Evolutionary conservation across 2,329 filamentous ascomycete genomes (phyloP).

Genomic region (Trematosphaeria pertusa): DNA sequence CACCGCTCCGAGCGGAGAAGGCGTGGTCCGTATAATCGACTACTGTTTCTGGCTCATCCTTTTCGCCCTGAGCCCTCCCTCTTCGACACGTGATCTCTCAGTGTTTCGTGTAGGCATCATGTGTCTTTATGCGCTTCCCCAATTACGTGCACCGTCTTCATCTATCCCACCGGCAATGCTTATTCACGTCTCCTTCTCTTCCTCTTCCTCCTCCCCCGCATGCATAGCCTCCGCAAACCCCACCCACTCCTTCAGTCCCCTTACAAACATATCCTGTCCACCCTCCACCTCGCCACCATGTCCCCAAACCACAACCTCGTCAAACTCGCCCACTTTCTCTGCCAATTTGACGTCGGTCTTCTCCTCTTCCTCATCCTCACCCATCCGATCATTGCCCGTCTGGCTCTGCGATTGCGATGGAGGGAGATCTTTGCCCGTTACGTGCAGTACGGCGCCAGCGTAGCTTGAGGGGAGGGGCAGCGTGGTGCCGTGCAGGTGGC

Average conservation of each 20-base stretch:
- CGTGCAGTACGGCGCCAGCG: conserved; percentile 54
- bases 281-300: conserved; percentile 73
- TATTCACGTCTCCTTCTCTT: no score
- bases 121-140: no score
- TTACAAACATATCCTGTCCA: conserved; percentile 72
- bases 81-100: no score
- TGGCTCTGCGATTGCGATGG: conserved; percentile 9
- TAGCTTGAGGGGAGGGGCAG: conserved; percentile 76
- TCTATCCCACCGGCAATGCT: no score
- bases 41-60: no score
- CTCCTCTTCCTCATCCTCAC: conserved; percentile 26
- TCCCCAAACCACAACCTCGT: conserved; percentile 81
- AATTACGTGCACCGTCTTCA: no score
- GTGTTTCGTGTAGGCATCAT: no score
- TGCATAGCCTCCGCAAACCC: conserved; percentile 68
- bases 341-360: conserved; percentile 54
- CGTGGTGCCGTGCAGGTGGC: conserved; percentile 74
- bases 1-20: no score
- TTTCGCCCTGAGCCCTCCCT: no score
- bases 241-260: conserved; percentile 82
- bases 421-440: conserved; percentile 36
- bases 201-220: conserved; percentile 22
- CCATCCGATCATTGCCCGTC: conserved; percentile 25
- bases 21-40: no score
- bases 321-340: conserved; percentile 71